Conservation (phyloP, 163 green algal genomes). For the Chlamydomonas reinhardtii region DNA sequence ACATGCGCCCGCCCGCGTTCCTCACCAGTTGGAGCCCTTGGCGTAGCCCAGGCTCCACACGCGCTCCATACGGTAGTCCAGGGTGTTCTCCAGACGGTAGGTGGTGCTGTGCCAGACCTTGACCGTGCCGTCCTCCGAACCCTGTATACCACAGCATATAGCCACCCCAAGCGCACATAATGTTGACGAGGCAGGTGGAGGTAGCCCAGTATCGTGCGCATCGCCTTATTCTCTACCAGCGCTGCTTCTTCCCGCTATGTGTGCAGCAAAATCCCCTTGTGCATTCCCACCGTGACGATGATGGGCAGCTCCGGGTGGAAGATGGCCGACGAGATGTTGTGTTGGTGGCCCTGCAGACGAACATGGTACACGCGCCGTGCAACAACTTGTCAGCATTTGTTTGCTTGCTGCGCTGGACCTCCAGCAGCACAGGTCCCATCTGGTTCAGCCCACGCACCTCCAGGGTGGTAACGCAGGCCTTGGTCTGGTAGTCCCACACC, state of each 20-base stretch:
- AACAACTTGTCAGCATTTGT: no score
- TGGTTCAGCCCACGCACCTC: conserved; percentile 62
- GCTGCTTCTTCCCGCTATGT: no score
- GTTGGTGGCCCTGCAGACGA: conserved; percentile 83
- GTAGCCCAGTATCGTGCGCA: no score
- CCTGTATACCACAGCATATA: neutral
- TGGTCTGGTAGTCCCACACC: conserved; percentile 99
- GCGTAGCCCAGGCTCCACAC: conserved; percentile 92
- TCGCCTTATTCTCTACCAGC: no score
- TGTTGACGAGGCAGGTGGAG: no score
- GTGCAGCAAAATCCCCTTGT: no score
- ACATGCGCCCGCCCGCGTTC: neutral
- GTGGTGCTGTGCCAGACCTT: conserved; percentile 97
- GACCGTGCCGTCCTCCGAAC: conserved; percentile 96
- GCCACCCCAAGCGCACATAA: no score
- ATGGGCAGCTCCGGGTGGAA: conserved; percentile 99
- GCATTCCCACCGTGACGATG: conserved; percentile 82
- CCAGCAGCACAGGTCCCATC: no score
- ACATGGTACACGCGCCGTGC: no score
- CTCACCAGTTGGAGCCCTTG: conserved; percentile 85
- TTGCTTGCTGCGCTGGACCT: no score
- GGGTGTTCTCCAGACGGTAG: conserved; percentile 93
- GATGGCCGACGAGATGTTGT: conserved; percentile 91
- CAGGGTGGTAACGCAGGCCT: conserved; percentile 96
- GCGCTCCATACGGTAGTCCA: conserved; percentile 98